Evolutionary conservation across 2,329 filamentous ascomycete genomes (phyloP), one percentile per base, ranked within the genome.

Genomic region (Penicillium olsonii): DNA sequence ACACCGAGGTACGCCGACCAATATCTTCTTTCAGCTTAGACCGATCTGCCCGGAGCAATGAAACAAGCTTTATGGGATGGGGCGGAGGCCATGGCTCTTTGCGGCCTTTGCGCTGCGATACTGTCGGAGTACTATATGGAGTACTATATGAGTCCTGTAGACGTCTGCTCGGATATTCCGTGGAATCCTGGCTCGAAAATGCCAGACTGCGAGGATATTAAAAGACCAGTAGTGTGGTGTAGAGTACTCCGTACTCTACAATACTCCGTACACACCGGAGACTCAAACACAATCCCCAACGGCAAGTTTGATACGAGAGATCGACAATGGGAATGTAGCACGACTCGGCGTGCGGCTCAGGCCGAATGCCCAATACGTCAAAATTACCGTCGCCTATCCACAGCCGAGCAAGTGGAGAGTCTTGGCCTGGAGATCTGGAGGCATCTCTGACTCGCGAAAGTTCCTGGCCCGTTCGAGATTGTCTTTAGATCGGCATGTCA

Each of bases 61-160:
- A 56, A 51, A 57, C 55, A 57, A 57, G 55, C 55, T 57, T 56
- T 52, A 42, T 49, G 42, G 37, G 33, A 49, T 43, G 53, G 41
- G 42, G 45, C 19, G 26, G 18, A 45, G 22, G 22, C 22, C 8
- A 24, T 24, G 22, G 22, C 29, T n/a, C 29, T 6, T 12, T 11
- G 26, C 14, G 33, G 42, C 20, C 42, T 26, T 12, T 39, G 37
- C 37, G 20, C 37, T n/a, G n/a, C n/a, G n/a, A n/a, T n/a, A n/a
- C n/a, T n/a, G n/a, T n/a, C n/a, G n/a, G n/a, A n/a, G n/a, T n/a
- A n/a, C n/a, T n/a, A n/a, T n/a, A n/a, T n/a, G n/a, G n/a, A n/a
- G n/a, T n/a, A n/a, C n/a, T n/a, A n/a, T n/a, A n/a, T n/a, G n/a
- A n/a, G n/a, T n/a, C n/a, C n/a, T n/a, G n/a, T n/a, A n/a, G n/a